A percentile compares a stretch with the other conserved stretches of the same genome.
phyloP scores from a whole-genome alignment of 2,329 filamentous ascomycete genomes.

The Ophiosphaerella narmari region DNA sequence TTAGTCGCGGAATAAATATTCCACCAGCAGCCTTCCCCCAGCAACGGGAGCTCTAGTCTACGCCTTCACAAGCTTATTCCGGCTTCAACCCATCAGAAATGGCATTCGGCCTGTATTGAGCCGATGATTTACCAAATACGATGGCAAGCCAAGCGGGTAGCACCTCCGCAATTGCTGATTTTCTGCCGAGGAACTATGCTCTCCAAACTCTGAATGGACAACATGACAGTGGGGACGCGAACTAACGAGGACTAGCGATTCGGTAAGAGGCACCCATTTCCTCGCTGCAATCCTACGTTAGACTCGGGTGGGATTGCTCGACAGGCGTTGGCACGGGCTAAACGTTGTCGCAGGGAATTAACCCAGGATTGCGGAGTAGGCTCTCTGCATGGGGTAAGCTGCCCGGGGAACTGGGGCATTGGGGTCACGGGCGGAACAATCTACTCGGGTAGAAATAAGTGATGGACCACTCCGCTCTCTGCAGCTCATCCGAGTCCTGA shows the following conservation, averaged over 20 bases:
- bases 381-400: slow-evolving; percentile 24
- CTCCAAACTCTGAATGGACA: slow-evolving; percentile 24
- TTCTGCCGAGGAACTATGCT: slow-evolving; percentile 16
- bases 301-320: slow-evolving; percentile 12
- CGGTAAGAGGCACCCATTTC: slow-evolving; percentile 13
- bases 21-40: slow-evolving; percentile 25
- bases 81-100: slow-evolving; percentile 15
- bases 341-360: slow-evolving; percentile 16
- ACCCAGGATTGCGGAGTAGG: slow-evolving; percentile 26
- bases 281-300: slow-evolving; percentile 11
- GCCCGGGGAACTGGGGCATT: slow-evolving; percentile 23
- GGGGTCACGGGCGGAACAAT: slow-evolving; percentile 18
- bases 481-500: slow-evolving; percentile 21
- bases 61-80: slow-evolving; percentile 24
- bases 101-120: slow-evolving; percentile 23
- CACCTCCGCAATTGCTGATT: slow-evolving; percentile 28
- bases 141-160: slow-evolving; percentile 27
- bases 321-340: slow-evolving; percentile 10
- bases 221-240: slow-evolving; percentile 11
- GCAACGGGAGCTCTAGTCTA: slow-evolving; percentile 17
- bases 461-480: slow-evolving; percentile 16
- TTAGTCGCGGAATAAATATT: slow-evolving; percentile 21
- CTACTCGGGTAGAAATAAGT: slow-evolving; percentile 31
- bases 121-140: slow-evolving; percentile 20
- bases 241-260: slow-evolving; percentile 16